Percentiles rank a stretch among this genome's conserved stretches.
Evolutionary conservation across 768 basidiomycete species (phyloP).

Genomic region (Suillus placidus): DNA sequence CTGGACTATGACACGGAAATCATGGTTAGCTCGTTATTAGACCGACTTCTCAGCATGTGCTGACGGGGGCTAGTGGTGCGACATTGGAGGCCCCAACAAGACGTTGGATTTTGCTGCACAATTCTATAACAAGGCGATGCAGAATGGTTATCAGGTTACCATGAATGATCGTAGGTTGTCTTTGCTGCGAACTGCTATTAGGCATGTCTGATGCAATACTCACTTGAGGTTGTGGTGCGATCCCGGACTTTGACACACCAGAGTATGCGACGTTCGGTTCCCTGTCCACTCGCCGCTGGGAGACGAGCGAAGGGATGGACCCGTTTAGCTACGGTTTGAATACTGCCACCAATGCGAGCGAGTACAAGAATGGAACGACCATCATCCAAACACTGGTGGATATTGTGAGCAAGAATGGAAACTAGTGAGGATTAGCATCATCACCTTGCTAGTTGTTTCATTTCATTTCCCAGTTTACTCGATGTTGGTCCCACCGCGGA

Average conservation of each 20-base stretch:
- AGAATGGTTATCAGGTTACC: constrained; percentile 48
- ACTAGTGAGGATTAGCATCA: constrained; percentile 44
- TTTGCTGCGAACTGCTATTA: neutral
- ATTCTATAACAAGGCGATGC: constrained; percentile 48
- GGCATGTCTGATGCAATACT: neutral
- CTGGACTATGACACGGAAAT: constrained; percentile 54
- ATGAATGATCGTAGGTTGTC: constrained; percentile 43
- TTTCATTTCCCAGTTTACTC: constrained; percentile 39
- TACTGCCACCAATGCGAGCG: constrained; percentile 40
- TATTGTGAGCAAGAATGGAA: constrained; percentile 64
- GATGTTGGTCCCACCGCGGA: constrained; percentile 59
- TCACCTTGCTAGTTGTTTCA: neutral
- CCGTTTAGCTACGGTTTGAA: constrained; percentile 54
- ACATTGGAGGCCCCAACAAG: constrained; percentile 55
- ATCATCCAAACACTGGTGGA: constrained; percentile 57
- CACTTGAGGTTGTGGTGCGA: constrained; percentile 46
- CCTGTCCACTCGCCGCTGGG: constrained; percentile 53
- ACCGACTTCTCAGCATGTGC: constrained; percentile 1
- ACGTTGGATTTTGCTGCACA: constrained; percentile 47
- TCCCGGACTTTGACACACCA: constrained; percentile 58
- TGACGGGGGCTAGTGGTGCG: constrained; percentile 49
- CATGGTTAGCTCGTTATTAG: constrained; percentile 41
- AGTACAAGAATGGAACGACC: constrained; percentile 52
- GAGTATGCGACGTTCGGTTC: constrained; percentile 54
- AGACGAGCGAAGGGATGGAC: constrained; percentile 62